phyloP scores from a whole-genome alignment of 2,329 filamentous ascomycete species.

The Niveomyces coronatus region DNA sequence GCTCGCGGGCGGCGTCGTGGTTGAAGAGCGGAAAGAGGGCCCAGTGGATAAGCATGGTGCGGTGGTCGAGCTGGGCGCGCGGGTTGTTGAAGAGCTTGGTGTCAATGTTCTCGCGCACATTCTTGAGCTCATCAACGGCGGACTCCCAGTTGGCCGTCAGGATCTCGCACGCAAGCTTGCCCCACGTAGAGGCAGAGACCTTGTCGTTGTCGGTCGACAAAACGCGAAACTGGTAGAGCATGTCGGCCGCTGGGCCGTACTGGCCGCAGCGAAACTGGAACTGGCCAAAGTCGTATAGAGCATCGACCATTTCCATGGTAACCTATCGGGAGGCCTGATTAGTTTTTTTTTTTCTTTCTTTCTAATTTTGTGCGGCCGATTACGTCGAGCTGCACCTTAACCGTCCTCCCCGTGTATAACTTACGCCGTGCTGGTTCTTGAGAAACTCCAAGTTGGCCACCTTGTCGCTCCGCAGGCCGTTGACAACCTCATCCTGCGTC shows the following conservation, averaged over 20 bases:
- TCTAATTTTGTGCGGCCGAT: background rate
- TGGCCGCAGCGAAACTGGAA: constrained; percentile 98
- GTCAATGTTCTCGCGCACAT: constrained; percentile 87
- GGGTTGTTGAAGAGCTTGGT: constrained; percentile 93
- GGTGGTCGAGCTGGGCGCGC: constrained; percentile 88
- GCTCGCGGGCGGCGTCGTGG: constrained; percentile 82
- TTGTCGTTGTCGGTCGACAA: constrained; percentile 98
- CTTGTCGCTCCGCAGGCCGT: constrained; percentile 89
- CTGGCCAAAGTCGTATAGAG: constrained; percentile 88
- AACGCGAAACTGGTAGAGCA: constrained; percentile 96
- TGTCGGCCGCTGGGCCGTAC: constrained; percentile 80
- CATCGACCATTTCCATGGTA: constrained; percentile 90
- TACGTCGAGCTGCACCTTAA: too few relatives aligned
- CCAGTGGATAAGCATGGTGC: constrained; percentile 98
- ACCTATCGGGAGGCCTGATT: constrained; percentile 38
- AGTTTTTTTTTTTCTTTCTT: background rate
- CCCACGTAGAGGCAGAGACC: constrained; percentile 91
- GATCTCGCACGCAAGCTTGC: constrained; percentile 94
- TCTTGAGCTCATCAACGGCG: constrained; percentile 81
- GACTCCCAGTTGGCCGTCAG: constrained; percentile 91
- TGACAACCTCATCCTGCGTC: constrained; percentile 80
- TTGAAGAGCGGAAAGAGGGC: constrained; percentile 98
- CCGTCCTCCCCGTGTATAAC: constrained; percentile 20
- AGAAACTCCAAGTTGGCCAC: constrained; percentile 96
- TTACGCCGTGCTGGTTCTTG: constrained; percentile 87